Percentiles rank a stretch among this genome's conserved stretches.
phyloP scores from a whole-genome alignment of 2,329 filamentous ascomycete genomes.

The Chaetoscypha palmicola region DNA sequence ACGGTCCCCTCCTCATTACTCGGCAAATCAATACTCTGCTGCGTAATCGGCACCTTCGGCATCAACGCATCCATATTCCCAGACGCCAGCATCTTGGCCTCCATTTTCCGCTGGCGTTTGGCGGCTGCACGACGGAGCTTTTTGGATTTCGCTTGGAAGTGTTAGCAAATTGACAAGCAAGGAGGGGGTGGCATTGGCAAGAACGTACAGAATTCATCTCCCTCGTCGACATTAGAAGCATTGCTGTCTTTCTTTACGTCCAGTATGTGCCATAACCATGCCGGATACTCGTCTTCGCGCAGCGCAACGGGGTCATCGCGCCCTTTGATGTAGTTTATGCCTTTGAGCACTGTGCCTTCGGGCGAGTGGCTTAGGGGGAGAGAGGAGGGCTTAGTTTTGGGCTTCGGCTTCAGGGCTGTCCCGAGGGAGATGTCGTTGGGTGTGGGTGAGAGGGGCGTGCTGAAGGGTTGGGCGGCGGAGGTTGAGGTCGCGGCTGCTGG shows the following conservation, averaged over 20 bases:
- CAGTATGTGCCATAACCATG: conserved; percentile 72
- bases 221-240: conserved; percentile 47
- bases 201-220: conserved; percentile 72
- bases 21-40: conserved; percentile 72
- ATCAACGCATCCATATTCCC: conserved; percentile 59
- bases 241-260: conserved; percentile 45
- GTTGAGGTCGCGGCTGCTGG: conserved; percentile 24
- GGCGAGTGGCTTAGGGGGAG: conserved; percentile 28
- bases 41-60: conserved; percentile 66
- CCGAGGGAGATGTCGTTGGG: conserved; percentile 13
- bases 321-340: conserved; percentile 72
- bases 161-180: conserved; percentile 2
- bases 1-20: conserved; percentile 27
- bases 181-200: not conserved
- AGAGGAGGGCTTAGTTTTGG: conserved; percentile 9
- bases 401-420: conserved; percentile 9
- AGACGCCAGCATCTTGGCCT: conserved; percentile 54
- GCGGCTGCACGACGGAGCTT: conserved; percentile 68
- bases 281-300: conserved; percentile 69
- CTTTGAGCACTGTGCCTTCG: conserved; percentile 63
- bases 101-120: conserved; percentile 50
- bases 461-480: conserved; percentile 28
- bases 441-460: conserved; percentile 28
- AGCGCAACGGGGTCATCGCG: conserved; percentile 65
- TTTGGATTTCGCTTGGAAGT: conserved; percentile 66